Evolutionary conservation across 2,329 filamentous ascomycete genomes (phyloP), one percentile per base, ranked within the genome.

Genomic region (Neofusicoccum umdonicola): DNA sequence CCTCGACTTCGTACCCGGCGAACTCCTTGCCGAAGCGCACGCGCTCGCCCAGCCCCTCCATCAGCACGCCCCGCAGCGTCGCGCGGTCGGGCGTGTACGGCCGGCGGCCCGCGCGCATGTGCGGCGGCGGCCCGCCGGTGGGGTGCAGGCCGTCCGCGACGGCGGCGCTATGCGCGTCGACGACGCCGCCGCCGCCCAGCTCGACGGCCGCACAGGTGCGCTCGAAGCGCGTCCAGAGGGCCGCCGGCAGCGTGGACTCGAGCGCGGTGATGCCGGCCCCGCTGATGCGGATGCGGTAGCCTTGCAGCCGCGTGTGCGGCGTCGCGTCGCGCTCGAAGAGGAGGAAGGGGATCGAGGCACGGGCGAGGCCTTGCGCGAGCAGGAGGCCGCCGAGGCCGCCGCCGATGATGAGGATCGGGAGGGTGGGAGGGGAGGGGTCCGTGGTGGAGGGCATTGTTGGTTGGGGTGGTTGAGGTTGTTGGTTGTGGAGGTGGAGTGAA

Each of bases 231-330:
- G 3, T 6, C 31, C 35, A 62, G 12, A 42, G 13, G 1, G 11
- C 15, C 3, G 34, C n/a, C 0, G 58, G 58, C 8, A 62, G 58
- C 1, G 44, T 51, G 2, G 31, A 8, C 17, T 51, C 13, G 47
- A 62, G 58, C 44, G 58, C 58, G 12, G 31, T 15, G 37, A 51
- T 51, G 34, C 44, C 58, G 3, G n/a, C 58, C 44, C 58, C 58
- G 7, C 17, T 22, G 45, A 62, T 34, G 44, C 87, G 83, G 6
- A 88, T 77, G 2, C 87, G 77, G 73, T 89, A 89, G 0, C 87
- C 87, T 70, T 89, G 87, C 0, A 83, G 85, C 50, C 87, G 86
- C 68, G 86, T 87, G 0, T 79, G 71, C n/a, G 82, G 73, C 2
- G 76, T 80, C n/a, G 74, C 73, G 67, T 84, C 82, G 15, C 80